Evolutionary conservation across 1,139 yeast genomes (phyloP), one percentile per base, ranked within the genome.

Genomic region (Hyphopichia wangnamkhiaoensis): DNA sequence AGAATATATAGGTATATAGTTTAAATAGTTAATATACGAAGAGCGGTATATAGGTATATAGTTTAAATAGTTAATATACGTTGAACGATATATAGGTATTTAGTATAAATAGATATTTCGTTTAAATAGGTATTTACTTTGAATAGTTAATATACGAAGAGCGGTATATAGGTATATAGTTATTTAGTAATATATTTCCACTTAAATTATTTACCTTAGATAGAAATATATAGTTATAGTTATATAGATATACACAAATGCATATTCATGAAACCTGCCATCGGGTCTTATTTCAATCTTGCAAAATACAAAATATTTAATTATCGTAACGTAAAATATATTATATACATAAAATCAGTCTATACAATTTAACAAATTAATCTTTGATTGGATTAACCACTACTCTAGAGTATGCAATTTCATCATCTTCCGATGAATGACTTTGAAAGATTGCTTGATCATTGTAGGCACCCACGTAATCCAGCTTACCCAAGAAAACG

Each of bases 401-500:
- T 15, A 13, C 14, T 17, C 14, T 35, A 9, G 38, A 35, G 18
- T 35, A 21, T 2, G 37, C 40, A 10, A 30, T 28, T 18, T 37
- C 40, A 24, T 33, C 29, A 24, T 25, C 31, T 10, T 24, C 35
- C 8, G 12, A 15, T 10, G 15, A 13, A n/a, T 32, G 20, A 9
- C 13, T 13, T 3, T 16, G 24, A 25, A 33, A 24, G 7, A 33
- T 10, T 10, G 19, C 26, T 19, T 37, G 40, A 14, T 25, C 40
- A 10, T 28, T 29, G 23, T 33, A 24, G 13, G 19, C 10, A 16
- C 34, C 34, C 12, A 26, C 48, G 35, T 52, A 46, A 9, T 45
- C 44, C 15, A 54, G 58, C n/a, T 69, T 63, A 17, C 96, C 96
- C 45, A 88, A 73, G 54, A 89, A 87, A 21, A 58, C 58, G 56